phyloP scores from a whole-genome alignment of 441 rosid genomes.

The Flueggea neowawraea region DNA sequence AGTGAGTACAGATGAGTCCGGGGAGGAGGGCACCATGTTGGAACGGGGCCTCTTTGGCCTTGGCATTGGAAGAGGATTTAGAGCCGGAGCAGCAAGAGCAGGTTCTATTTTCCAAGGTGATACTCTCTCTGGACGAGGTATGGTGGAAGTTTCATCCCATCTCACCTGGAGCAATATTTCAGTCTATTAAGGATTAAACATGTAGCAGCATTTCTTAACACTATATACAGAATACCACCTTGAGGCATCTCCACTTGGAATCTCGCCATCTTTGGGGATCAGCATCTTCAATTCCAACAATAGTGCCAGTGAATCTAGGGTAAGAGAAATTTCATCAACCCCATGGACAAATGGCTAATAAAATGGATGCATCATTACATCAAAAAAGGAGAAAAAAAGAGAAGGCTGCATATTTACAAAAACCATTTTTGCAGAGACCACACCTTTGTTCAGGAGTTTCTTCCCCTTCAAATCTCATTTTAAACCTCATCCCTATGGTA shows the following conservation, averaged over 20 bases:
- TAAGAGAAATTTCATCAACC: neutral
- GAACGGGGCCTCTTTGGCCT: conserved; percentile 84
- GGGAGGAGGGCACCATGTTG: conserved; percentile 56
- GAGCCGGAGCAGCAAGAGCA: conserved; percentile 82
- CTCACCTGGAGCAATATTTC: conserved; percentile 47
- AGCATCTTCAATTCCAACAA: conserved; percentile 84
- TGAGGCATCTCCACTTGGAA: conserved; percentile 97
- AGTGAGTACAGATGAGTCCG: conserved; percentile 65
- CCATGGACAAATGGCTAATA: neutral
- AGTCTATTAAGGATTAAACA: no score
- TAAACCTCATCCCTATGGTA: conserved; percentile 95
- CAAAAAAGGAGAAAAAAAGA: neutral
- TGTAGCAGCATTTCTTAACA: no score
- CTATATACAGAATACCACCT: conserved; percentile 38
- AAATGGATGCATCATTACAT: neutral
- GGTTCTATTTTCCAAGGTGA: conserved; percentile 99
- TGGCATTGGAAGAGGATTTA: conserved; percentile 74
- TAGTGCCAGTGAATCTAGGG: conserved; percentile 89
- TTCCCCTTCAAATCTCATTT: conserved; percentile 99
- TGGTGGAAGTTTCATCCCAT: conserved; percentile 89
- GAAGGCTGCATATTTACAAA: neutral
- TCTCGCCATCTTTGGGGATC: conserved; percentile 72
- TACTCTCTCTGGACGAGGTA: conserved; percentile 90
- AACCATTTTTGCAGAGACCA: neutral
- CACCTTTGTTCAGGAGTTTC: conserved; percentile 99